These are phyloP conservation scores for Entomortierella parvispora DNA, from an alignment of 192 early-diverging fungal genomes.

Conservation along the genomic window DNA sequence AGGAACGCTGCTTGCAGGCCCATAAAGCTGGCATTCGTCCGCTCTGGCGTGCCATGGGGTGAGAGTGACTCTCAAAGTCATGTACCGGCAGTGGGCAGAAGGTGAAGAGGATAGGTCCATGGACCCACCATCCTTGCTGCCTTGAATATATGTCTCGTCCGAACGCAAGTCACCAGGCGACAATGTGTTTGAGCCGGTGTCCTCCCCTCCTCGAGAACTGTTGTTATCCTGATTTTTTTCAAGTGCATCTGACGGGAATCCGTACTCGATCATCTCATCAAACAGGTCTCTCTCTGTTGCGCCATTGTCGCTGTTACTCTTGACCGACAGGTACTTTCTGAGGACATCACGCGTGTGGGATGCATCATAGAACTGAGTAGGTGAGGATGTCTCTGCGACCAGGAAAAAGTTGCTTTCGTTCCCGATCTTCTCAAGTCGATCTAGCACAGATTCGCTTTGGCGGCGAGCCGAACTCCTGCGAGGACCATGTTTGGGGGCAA, in stretches of 20 bases:
- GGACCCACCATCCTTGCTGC: too few species aligned
- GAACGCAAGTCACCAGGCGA: too few species aligned
- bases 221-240: neutral
- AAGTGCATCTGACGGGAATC: conserved; percentile 35
- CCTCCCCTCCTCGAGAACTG: neutral
- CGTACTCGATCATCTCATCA: conserved; percentile 52
- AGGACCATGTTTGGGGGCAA: too few species aligned
- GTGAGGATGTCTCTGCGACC: conserved; percentile 18
- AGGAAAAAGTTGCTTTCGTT: conserved; percentile 13
- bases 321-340: conserved; percentile 3
- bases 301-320: too few species aligned
- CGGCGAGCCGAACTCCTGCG: too few species aligned
- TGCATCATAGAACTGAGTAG: conserved; percentile 43
- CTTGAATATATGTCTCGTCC: too few species aligned
- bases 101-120: neutral
- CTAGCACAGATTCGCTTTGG: too few species aligned
- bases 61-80: conserved; percentile 48
- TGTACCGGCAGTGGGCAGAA: conserved; percentile 11
- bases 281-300: conserved; percentile 8
- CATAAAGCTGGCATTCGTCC: conserved; percentile 52
- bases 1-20: neutral
- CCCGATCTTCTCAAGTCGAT: too few species aligned
- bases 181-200: neutral
- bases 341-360: conserved; percentile 20
- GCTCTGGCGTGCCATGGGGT: conserved; percentile 56